Base-by-base conservation (phyloP, 1,139 yeast genomes). In the Debaryomyces robertsiae region DNA sequence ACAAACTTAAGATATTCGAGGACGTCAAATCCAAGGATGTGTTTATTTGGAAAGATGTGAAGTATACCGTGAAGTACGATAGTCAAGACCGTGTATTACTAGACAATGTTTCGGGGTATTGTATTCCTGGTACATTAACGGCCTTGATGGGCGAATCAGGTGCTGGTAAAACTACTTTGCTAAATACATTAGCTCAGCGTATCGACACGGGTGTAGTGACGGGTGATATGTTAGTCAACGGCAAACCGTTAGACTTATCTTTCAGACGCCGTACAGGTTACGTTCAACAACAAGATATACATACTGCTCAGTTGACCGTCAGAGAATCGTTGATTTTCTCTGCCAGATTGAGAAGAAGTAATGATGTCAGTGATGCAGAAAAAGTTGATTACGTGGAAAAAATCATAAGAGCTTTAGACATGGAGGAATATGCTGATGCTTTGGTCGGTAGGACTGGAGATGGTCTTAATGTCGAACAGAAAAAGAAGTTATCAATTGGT, bases 121-220 rank as follows among this genome's bases (percentile, higher is more conserved):
- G 81, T 52, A 75, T 78, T 47, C 86, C 87, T 11, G 87, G 87
- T 49, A 76, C 81, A 24, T 65, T 84, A 49, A 84, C 90, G 30
- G 93, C 93, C 6, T 67, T 81, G 32, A 80, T 81, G 84, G 87
- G 87, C 47, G 83, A 77, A 46, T 80, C 85, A 19, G 86, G 86
- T 54, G 85, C 85, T 34, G 86, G 86, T 56, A 81, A 81, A 58
- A 81, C 87, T 1, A 81, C 86, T 6, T 63, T 81, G 45, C 67
- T 81, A 46, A 79, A 80, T 52, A 75, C 75, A 36, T 66, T 81
- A 44, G 80, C 86, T 11, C 82, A 79, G 53, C 68, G 86, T 58
- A 70, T 76, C 46, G 69, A 72, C 39, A 70, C 75, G 59, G 87
- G 86, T 50, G 77, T 75, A 30, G 71, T 81, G 35, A 76, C 84